A percentile compares a stretch with the other conserved stretches of the same genome.
Conservation (phyloP, 2,329 filamentous ascomycete species). For the Gnomoniopsis smithogilvyi region DNA sequence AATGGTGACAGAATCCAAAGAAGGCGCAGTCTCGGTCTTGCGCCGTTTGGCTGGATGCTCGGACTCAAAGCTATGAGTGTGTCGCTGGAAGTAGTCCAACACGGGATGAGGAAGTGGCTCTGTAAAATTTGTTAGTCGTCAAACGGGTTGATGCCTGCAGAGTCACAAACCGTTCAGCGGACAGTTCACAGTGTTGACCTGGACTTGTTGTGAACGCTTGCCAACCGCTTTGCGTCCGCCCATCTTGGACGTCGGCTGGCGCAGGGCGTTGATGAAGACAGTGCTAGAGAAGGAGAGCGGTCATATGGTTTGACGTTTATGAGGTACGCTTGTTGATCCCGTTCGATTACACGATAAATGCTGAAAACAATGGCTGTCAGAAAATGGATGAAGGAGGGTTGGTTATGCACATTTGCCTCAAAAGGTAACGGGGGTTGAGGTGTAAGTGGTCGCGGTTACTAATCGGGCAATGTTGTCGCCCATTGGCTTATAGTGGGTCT, state of each 20-base stretch:
- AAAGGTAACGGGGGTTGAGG: background rate
- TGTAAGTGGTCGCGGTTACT: background rate
- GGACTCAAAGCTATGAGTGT: background rate
- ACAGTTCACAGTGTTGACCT: background rate
- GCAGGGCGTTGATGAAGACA: background rate
- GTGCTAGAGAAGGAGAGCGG: background rate
- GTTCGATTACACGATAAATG: background rate
- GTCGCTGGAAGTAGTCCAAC: background rate
- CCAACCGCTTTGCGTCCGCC: slow-evolving; percentile 3
- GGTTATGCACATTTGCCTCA: background rate
- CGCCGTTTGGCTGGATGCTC: slow-evolving; percentile 19
- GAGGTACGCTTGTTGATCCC: too few species aligned
- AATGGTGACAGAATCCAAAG: slow-evolving; percentile 16
- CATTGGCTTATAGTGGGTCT: background rate
- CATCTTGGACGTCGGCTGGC: background rate
- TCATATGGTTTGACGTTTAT: too few species aligned
- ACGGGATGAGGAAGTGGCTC: slow-evolving; percentile 9
- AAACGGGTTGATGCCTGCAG: background rate
- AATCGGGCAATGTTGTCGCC: background rate
- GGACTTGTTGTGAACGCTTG: background rate
- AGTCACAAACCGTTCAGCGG: slow-evolving; percentile 1
- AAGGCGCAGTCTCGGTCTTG: background rate
- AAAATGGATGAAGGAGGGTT: background rate
- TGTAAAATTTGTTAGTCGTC: background rate
- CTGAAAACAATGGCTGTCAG: background rate